These are phyloP conservation scores for Venturia pyrina DNA, from an alignment of 2,329 filamentous ascomycete species.

Conservation along the genomic window DNA sequence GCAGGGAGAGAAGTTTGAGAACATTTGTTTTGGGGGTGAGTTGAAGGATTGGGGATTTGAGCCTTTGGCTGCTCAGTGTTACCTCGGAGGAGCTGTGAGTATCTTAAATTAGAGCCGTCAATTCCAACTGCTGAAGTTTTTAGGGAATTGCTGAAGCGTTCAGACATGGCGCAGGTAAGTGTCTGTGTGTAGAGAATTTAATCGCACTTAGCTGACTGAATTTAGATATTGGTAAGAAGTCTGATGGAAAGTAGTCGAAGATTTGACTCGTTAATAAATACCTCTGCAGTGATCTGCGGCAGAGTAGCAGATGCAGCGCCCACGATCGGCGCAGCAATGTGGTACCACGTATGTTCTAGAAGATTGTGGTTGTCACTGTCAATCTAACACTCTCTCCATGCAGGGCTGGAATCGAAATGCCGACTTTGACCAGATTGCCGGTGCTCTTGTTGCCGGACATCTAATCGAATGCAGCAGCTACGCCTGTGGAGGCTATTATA, in stretches of 20 bases:
- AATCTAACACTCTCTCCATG: not conserved
- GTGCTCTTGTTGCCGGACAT: slow-evolving; percentile 26
- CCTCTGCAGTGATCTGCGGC: slow-evolving; percentile 25
- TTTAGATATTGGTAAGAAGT: not conserved
- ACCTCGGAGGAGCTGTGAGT: slow-evolving; percentile 25
- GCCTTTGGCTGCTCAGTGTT: slow-evolving; percentile 16
- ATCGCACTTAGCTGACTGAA: not conserved
- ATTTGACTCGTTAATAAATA: not conserved
- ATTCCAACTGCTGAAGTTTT: not conserved
- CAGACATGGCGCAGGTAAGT: slow-evolving; percentile 32
- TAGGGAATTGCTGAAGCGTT: slow-evolving; percentile 30
- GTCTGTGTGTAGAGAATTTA: slow-evolving; percentile 19
- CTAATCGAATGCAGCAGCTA: slow-evolving; percentile 31
- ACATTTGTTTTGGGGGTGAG: slow-evolving; percentile 8
- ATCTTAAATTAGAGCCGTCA: not conserved
- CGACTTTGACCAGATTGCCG: slow-evolving; percentile 29
- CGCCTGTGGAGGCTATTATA: slow-evolving; percentile 32
- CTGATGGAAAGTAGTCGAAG: slow-evolving; percentile 4
- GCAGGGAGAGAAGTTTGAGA: slow-evolving; percentile 14
- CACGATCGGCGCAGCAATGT: slow-evolving; percentile 23
- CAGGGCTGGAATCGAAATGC: slow-evolving; percentile 28
- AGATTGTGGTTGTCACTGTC: slow-evolving; percentile 23
- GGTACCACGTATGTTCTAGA: slow-evolving; percentile 26
- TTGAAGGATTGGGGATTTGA: slow-evolving; percentile 16
- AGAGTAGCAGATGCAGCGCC: slow-evolving; percentile 34